Evolutionary conservation across 2,329 filamentous ascomycete genomes (phyloP).

Genomic region (Aspergillus sp.): DNA sequence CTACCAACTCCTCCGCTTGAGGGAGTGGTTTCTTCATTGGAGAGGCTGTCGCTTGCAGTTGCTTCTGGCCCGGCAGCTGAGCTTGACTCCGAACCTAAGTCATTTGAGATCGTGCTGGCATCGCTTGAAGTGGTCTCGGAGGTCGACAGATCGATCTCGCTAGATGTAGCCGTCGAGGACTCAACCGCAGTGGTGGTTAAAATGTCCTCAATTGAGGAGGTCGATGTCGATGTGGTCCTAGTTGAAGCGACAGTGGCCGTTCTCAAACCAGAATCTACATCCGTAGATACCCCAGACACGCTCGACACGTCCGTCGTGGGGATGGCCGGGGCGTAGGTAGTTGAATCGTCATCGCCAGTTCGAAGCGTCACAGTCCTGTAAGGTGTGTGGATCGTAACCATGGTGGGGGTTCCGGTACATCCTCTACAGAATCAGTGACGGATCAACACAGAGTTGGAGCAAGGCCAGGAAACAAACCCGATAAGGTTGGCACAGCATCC

Average conservation of each 20-base stretch:
- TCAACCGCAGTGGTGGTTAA: neutral
- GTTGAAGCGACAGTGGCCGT: neutral
- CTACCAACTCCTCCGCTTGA: neutral
- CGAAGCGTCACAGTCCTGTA: conserved; percentile 4
- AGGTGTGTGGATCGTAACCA: conserved; percentile 9
- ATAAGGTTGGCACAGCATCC: conserved; percentile 8
- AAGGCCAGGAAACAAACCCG: neutral
- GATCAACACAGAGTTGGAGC: neutral
- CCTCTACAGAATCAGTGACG: neutral
- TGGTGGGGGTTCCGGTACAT: conserved; percentile 7
- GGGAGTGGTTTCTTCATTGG: neutral
- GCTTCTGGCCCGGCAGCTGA: neutral
- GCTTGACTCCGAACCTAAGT: neutral
- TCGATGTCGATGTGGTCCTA: neutral
- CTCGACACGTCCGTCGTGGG: neutral
- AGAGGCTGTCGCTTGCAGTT: neutral
- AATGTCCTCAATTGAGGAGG: neutral
- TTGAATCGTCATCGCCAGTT: neutral
- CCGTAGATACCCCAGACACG: neutral
- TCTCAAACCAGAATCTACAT: neutral
- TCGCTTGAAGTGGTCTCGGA: neutral
- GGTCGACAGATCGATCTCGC: neutral
- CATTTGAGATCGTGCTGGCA: neutral
- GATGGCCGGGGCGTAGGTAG: neutral
- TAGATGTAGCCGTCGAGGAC: neutral